Conservation (phyloP, 176 grass and related monocot genomes). For the Phyllostachys edulis region DNA sequence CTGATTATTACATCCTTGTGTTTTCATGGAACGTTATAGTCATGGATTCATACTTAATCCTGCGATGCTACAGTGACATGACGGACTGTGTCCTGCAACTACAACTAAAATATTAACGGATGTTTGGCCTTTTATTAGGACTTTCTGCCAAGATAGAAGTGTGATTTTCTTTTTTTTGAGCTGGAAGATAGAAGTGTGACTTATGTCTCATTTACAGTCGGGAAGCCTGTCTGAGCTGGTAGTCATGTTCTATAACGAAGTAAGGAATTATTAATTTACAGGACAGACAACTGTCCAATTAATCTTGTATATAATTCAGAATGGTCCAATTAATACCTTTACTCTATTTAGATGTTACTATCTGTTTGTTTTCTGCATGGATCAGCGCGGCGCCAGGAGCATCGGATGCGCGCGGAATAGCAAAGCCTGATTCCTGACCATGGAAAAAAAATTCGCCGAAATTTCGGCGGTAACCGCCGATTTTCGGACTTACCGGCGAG, state of each 20-base stretch:
- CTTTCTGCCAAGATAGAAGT: not conserved
- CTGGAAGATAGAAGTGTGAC: not conserved
- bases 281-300: not conserved
- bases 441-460: too few species aligned
- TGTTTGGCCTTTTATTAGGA: not conserved
- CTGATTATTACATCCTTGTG: not conserved
- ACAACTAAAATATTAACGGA: not conserved
- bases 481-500: too few species aligned
- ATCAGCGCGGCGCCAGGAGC: not conserved
- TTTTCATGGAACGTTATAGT: not conserved
- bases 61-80: not conserved
- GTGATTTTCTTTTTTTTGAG: not conserved
- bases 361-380: not conserved
- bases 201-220: not conserved
- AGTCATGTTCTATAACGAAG: not conserved
- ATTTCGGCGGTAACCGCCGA: too few species aligned
- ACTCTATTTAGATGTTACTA: not conserved
- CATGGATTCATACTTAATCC: not conserved
- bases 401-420: slow-evolving; percentile 39
- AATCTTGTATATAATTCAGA: not conserved
- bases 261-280: not conserved
- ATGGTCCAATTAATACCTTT: slow-evolving; percentile 39
- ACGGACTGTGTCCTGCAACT: not conserved
- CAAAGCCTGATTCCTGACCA: slow-evolving; percentile 29
- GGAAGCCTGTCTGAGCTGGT: not conserved